Percentiles rank a stretch among this genome's conserved stretches.
Evolutionary conservation across 805 yeast genomes (phyloP).

Genomic region (Saccharomyces mikatae): DNA sequence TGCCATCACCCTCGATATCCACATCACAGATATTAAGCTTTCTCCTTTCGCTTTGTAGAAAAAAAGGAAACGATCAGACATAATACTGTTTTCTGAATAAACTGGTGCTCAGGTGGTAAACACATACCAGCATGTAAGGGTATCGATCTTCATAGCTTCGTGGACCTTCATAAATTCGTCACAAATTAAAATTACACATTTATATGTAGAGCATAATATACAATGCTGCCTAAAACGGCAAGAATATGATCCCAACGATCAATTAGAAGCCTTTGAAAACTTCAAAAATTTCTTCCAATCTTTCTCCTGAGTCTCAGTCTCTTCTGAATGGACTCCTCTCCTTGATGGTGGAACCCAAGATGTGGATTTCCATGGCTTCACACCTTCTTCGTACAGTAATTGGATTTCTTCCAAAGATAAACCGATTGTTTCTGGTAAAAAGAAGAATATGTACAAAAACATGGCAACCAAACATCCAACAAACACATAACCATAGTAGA

Average conservation of each 20-base stretch:
- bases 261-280: neutral
- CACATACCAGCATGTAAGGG: neutral
- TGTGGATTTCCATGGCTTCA: constrained; percentile 38
- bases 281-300: constrained; percentile 9
- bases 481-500: constrained; percentile 54
- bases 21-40: neutral
- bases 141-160: neutral
- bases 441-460: constrained; percentile 56
- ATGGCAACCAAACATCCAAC: constrained; percentile 44
- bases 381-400: constrained; percentile 40
- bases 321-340: constrained; percentile 11
- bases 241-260: neutral
- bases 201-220: neutral
- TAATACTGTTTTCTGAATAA: too few relatives aligned
- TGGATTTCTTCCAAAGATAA: constrained; percentile 64
- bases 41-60: neutral
- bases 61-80: neutral
- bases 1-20: neutral
- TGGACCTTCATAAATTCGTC: neutral
- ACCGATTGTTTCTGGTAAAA: constrained; percentile 67
- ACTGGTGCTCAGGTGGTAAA: too few relatives aligned
- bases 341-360: constrained; percentile 41
- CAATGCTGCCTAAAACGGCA: neutral
- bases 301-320: constrained; percentile 7
- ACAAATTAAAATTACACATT: neutral